Evolutionary conservation across 345 rosid genomes (phyloP).

Genomic region (Eucalyptus microcorys): DNA sequence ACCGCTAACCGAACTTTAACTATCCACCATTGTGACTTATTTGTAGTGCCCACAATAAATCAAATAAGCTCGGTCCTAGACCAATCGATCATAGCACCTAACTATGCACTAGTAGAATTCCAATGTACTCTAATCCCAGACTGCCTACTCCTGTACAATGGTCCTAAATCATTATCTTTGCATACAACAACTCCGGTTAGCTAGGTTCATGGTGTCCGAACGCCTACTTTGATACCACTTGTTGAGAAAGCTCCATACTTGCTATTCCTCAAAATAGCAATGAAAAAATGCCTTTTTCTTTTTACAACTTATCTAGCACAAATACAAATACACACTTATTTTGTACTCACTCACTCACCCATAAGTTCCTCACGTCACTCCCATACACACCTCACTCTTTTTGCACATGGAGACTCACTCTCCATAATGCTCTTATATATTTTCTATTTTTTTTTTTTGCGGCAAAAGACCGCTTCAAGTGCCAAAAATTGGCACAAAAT

Average conservation of each 20-base stretch:
- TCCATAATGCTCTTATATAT: background rate
- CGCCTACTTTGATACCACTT: background rate
- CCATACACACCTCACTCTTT: background rate
- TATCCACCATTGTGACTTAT: background rate
- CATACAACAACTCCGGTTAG: background rate
- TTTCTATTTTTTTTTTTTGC: too few relatives aligned
- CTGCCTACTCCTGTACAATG: background rate
- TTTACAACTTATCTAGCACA: background rate
- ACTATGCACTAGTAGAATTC: background rate
- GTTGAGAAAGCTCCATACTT: background rate
- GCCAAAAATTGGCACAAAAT: too few relatives aligned
- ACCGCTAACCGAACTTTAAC: background rate
- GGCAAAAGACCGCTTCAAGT: too few relatives aligned
- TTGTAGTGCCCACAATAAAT: background rate
- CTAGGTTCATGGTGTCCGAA: background rate
- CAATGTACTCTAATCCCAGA: accelerated
- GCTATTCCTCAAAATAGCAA: background rate
- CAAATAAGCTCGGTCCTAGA: background rate
- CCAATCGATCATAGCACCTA: background rate
- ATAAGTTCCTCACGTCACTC: background rate
- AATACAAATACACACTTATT: background rate
- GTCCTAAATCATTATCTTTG: background rate
- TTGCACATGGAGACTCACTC: background rate
- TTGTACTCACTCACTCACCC: background rate
- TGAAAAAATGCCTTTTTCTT: background rate